Conservation (phyloP, 192 early-diverging fungal genomes). For the Rhizophagus clarus region DNA sequence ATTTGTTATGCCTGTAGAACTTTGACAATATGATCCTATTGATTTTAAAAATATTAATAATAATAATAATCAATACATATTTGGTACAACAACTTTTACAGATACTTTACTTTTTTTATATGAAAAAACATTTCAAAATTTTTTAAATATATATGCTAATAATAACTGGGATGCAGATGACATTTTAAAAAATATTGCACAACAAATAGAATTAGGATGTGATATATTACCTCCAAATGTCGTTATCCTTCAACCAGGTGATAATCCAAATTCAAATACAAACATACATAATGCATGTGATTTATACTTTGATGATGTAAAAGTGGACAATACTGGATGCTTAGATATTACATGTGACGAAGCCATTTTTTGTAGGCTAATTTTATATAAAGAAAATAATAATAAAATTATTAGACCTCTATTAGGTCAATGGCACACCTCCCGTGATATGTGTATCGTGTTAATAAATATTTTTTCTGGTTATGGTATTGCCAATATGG, state of each 20-base stretch:
- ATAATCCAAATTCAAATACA: background rate
- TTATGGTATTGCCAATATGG: constrained; percentile 1
- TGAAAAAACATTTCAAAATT: background rate
- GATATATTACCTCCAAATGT: background rate
- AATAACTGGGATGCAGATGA: background rate
- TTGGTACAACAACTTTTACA: background rate
- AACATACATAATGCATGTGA: constrained; percentile 11
- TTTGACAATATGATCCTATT: background rate
- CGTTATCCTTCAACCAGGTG: constrained; percentile 11
- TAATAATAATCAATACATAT: background rate
- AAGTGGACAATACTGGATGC: background rate
- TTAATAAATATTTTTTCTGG: constrained; percentile 14
- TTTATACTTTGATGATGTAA: constrained; percentile 7
- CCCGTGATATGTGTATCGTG: background rate
- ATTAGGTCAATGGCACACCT: constrained; percentile 18
- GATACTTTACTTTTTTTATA: background rate
- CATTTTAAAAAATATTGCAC: background rate
- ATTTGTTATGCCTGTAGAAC: background rate
- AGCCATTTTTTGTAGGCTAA: background rate
- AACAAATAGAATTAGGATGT: background rate
- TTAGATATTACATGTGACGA: constrained; percentile 6
- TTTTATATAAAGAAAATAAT: constrained; percentile 20
- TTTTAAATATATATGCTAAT: background rate
- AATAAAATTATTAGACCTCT: constrained; percentile 1
- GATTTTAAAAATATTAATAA: background rate